Evolutionary conservation across 1,139 yeast genomes (phyloP), one percentile per base, ranked within the genome.

Genomic region (Saccharomycopsis hybrid): DNA sequence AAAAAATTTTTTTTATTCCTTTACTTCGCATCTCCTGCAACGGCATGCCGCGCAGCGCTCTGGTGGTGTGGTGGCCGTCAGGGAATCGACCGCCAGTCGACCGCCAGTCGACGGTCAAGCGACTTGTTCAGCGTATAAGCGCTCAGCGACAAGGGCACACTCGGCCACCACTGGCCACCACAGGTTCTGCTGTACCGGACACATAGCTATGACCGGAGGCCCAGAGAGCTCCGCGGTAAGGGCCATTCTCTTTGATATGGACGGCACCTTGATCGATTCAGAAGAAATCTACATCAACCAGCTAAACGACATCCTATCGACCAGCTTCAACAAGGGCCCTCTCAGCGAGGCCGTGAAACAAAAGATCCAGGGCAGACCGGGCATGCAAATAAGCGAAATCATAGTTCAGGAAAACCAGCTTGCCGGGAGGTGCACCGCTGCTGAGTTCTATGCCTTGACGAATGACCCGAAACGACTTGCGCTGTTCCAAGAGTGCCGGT

Each of bases 301-400:
- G 2, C 70, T 86, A 41, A 76, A 83, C 45, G 81, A 78, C 50
- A 65, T 88, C 4, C 73, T 92, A 41, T 78, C 78, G 8, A 71
- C 73, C 52, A 25, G 47, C n/a, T 82, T 76, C 59, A 88, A 85
- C 35, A 85, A 82, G 58, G 89, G 89, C 0, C 82, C 85, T 1
- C 71, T 92, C 56, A 83, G 94, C 0, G 90, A 97, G 97, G 94
- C 86, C 54, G 76, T 89, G 49, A 92, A 92, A 66, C 73, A 88
- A 55, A 74, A 82, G 56, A 69, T 92, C 47, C 97, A 90, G 69
- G 98, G 98, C 1, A 73, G 88, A 42, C 97, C 97, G 0, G 97
- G 95, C 0, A 76, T 81, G 0, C 80, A 73, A 40, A 82, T 88
- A 1, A 75, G 85, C n/a, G 72, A 72, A 50, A 71, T 76, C 44